phyloP scores from a whole-genome alignment of 176 grass and related monocot species.

The Otatea glauca region DNA sequence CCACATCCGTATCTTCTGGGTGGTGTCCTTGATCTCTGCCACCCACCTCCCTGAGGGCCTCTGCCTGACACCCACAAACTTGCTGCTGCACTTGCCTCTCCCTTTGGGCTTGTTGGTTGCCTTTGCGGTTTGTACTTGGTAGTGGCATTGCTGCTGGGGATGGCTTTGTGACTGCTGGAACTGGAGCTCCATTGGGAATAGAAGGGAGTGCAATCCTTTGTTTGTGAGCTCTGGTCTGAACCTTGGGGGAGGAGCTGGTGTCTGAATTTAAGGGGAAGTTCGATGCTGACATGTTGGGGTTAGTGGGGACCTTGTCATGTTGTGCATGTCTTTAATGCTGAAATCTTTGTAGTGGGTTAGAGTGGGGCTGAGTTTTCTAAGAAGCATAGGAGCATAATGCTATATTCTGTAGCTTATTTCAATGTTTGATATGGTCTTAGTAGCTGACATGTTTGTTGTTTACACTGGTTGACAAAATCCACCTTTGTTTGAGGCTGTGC shows the following conservation, averaged over 20 bases:
- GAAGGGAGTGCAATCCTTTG: not conserved
- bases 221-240: conserved; percentile 20
- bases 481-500: conserved; percentile 25
- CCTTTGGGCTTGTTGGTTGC: conserved; percentile 22
- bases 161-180: conserved; percentile 55
- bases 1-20: conserved; percentile 69
- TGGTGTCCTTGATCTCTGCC: conserved; percentile 78
- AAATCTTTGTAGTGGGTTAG: conserved; percentile 45
- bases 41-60: conserved; percentile 72
- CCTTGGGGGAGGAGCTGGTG: conserved; percentile 12
- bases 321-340: conserved; percentile 36
- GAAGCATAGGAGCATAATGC: conserved; percentile 27
- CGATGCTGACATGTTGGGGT: not conserved
- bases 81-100: conserved; percentile 41
- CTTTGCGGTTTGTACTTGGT: conserved; percentile 13
- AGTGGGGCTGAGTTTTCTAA: conserved; percentile 60
- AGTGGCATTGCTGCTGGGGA: conserved; percentile 48
- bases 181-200: conserved; percentile 57
- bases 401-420: conserved; percentile 37
- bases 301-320: conserved; percentile 49
- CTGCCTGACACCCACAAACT: conserved; percentile 65
- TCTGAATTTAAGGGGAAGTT: conserved; percentile 53
- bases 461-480: conserved; percentile 29
- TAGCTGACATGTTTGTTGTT: conserved; percentile 58
- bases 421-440: conserved; percentile 63